Conservation (phyloP, 192 early-diverging fungal species). For the Martensiomyces pterosporus region DNA sequence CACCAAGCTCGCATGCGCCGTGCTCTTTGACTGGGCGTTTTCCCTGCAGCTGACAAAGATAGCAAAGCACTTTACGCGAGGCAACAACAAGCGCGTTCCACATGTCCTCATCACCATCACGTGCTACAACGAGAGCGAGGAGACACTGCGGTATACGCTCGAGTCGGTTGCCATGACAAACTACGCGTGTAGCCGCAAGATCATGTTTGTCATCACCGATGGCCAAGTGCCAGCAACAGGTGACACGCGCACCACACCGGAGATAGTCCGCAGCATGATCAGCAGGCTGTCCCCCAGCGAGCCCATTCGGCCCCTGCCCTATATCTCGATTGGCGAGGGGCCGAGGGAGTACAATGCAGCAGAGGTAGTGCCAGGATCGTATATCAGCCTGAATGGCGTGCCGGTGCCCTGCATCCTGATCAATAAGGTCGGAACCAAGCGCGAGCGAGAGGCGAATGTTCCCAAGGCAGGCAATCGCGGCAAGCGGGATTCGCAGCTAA, state of each 20-base stretch:
- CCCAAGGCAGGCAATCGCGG: constrained; percentile 86
- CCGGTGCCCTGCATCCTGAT: constrained; percentile 65
- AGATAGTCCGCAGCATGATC: constrained; percentile 74
- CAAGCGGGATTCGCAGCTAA: constrained; percentile 96
- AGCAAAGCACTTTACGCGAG: constrained; percentile 30
- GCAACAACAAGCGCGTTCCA: constrained; percentile 22
- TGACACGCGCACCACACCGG: constrained; percentile 64
- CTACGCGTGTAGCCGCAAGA: constrained; percentile 81
- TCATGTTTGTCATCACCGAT: constrained; percentile 82
- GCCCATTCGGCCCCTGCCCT: constrained; percentile 49
- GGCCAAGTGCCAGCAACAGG: constrained; percentile 78
- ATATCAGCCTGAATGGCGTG: constrained; percentile 57
- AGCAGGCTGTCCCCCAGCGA: constrained; percentile 33
- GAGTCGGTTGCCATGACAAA: constrained; percentile 82
- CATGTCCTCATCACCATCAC: constrained; percentile 69
- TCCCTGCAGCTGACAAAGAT: constrained; percentile 50
- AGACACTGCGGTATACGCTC: constrained; percentile 71
- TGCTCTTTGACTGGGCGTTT: constrained; percentile 74
- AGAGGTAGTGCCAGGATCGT: constrained; percentile 67
- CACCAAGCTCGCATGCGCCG: constrained; percentile 64
- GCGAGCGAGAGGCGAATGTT: constrained; percentile 53
- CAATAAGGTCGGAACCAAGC: constrained; percentile 66
- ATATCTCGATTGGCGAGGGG: constrained; percentile 73
- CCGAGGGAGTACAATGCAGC: constrained; percentile 67
- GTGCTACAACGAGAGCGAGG: constrained; percentile 85